Percentiles rank a stretch among this genome's conserved stretches.
Evolutionary conservation across 2,329 filamentous ascomycete species (phyloP).

Genomic region (Aureobasidium leucospermi): DNA sequence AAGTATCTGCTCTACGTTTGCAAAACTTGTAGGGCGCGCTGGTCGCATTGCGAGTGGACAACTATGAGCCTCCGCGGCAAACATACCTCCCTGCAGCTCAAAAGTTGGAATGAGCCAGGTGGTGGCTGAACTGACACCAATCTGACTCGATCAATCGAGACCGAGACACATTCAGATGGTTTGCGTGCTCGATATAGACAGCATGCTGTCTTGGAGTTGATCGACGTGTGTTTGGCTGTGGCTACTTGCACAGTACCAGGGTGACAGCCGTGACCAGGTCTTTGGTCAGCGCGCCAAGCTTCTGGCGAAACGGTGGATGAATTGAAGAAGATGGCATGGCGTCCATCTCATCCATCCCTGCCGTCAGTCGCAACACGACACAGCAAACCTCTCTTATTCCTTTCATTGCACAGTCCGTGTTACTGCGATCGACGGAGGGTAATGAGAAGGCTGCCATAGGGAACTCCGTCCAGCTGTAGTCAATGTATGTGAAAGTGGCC

Average conservation of each 20-base stretch:
- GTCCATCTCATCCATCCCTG: not conserved
- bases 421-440: not conserved
- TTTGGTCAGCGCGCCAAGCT: not conserved
- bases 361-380: not conserved
- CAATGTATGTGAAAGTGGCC: slow-evolving; percentile 5
- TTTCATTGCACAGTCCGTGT: not conserved
- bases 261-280: not conserved
- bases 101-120: not conserved
- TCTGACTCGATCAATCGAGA: not conserved
- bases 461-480: not conserved
- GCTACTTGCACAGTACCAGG: not conserved
- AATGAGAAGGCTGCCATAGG: not conserved
- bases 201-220: not conserved
- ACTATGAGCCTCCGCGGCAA: not conserved
- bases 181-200: not conserved
- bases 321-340: slow-evolving; percentile 4
- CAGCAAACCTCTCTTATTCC: not conserved
- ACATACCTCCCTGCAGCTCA: not conserved
- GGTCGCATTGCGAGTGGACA: not conserved
- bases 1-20: too few species aligned
- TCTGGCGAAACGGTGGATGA: not conserved
- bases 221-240: not conserved
- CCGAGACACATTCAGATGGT: not conserved
- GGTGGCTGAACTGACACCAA: not conserved
- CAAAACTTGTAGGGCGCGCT: too few species aligned